Evolutionary conservation across 192 early-diverging fungal species (phyloP).

Genomic region (Umbelopsis sp.): DNA sequence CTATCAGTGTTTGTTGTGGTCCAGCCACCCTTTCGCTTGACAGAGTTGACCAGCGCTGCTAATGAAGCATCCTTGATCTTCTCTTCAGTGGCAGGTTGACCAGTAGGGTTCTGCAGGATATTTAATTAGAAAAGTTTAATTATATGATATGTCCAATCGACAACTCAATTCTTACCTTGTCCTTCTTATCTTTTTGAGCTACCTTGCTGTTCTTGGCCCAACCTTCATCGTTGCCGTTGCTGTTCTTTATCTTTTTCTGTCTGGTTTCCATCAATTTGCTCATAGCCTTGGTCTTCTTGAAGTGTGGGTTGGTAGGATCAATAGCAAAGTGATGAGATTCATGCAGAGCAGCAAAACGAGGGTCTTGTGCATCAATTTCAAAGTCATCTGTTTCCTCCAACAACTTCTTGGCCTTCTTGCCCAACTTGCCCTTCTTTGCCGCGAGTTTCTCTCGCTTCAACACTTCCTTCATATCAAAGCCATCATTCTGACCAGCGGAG

Average conservation of each 20-base stretch:
- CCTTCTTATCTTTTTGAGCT: slow-evolving; percentile 23
- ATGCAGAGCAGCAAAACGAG: slow-evolving; percentile 80
- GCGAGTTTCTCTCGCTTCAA: slow-evolving; percentile 79
- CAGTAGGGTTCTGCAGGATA: slow-evolving; percentile 5
- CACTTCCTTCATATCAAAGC: slow-evolving; percentile 90
- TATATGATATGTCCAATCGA: slow-evolving; percentile 23
- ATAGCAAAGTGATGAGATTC: slow-evolving; percentile 90
- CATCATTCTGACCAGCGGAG: slow-evolving; percentile 58
- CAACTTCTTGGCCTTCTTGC: slow-evolving; percentile 53
- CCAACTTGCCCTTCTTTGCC: slow-evolving; percentile 57
- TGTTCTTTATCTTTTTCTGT: slow-evolving; percentile 45
- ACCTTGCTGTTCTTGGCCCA: slow-evolving; percentile 31
- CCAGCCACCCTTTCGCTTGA: slow-evolving; percentile 64
- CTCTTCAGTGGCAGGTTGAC: not conserved
- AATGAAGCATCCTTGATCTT: slow-evolving; percentile 48
- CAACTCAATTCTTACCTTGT: slow-evolving; percentile 15
- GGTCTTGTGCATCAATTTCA: slow-evolving; percentile 82
- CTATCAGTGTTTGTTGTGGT: slow-evolving; percentile 40
- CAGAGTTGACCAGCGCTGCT: slow-evolving; percentile 58
- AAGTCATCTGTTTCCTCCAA: slow-evolving; percentile 77
- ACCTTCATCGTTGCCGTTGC: slow-evolving; percentile 27
- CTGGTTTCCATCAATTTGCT: slow-evolving; percentile 64
- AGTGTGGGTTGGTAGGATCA: slow-evolving; percentile 93
- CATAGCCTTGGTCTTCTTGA: slow-evolving; percentile 87
- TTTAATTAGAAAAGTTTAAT: not conserved